Evolutionary conservation across 1,139 yeast species (phyloP).

Genomic region (Spencermartinsiella ligniputridi): DNA sequence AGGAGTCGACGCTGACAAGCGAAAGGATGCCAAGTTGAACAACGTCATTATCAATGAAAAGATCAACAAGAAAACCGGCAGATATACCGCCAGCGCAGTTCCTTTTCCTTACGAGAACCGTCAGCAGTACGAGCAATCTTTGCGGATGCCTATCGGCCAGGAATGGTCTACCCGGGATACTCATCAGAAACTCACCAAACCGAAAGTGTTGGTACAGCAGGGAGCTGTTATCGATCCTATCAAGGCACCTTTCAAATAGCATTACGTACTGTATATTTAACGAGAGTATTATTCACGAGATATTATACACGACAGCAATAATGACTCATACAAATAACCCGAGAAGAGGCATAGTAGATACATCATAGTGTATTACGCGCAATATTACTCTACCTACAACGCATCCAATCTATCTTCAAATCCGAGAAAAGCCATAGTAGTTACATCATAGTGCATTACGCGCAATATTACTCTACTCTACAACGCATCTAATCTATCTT

Average conservation of each 20-base stretch:
- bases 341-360: slow-evolving; percentile 78
- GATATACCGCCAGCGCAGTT: slow-evolving; percentile 79
- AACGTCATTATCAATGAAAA: slow-evolving; percentile 88
- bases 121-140: slow-evolving; percentile 91
- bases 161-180: slow-evolving; percentile 92
- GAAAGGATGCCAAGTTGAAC: slow-evolving; percentile 71
- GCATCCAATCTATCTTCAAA: slow-evolving; percentile 94
- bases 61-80: slow-evolving; percentile 74
- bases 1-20: slow-evolving; percentile 68
- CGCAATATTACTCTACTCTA: too few relatives aligned
- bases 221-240: slow-evolving; percentile 91
- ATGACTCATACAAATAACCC: slow-evolving; percentile 53
- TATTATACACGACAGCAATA: not conserved
- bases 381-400: slow-evolving; percentile 51
- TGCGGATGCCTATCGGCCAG: slow-evolving; percentile 95
- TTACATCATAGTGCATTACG: too few relatives aligned
- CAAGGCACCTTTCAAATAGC: slow-evolving; percentile 53
- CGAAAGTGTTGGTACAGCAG: slow-evolving; percentile 78
- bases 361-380: too few relatives aligned
- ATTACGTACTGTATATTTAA: too few relatives aligned
- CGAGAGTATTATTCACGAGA: too few relatives aligned
- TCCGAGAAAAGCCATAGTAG: slow-evolving; percentile 84
- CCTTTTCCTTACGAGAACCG: slow-evolving; percentile 92
- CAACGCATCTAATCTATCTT: slow-evolving; percentile 90
- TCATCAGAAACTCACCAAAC: slow-evolving; percentile 85